These are phyloP conservation scores for Lentinula boryana DNA, from an alignment of 768 basidiomycete genomes.

Conservation along the genomic window DNA sequence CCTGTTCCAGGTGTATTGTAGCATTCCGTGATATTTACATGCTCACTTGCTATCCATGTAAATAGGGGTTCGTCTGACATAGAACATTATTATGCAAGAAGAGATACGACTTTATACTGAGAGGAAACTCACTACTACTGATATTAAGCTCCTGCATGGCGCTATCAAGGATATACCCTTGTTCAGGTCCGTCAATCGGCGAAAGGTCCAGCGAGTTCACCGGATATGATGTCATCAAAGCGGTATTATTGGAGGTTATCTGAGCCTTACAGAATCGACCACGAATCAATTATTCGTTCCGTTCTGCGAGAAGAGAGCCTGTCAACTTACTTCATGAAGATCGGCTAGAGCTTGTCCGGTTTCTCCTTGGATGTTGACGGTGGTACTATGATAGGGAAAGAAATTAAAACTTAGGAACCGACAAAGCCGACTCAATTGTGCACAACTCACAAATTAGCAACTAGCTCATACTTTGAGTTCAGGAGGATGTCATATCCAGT, in stretches of 20 bases:
- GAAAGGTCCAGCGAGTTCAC: neutral
- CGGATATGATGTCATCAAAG: neutral
- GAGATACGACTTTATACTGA: neutral
- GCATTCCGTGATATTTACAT: neutral
- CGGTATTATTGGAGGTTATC: neutral
- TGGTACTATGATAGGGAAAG: neutral
- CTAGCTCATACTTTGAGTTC: neutral
- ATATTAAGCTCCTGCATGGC: neutral
- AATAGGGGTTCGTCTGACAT: neutral
- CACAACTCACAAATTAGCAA: neutral
- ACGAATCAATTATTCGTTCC: neutral
- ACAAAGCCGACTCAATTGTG: neutral
- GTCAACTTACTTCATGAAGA: conserved; percentile 1
- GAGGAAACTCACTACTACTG: neutral
- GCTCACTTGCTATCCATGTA: neutral
- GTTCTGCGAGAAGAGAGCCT: neutral
- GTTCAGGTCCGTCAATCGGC: neutral
- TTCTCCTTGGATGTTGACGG: neutral
- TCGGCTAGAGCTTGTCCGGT: neutral
- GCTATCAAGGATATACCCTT: neutral
- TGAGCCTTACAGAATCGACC: neutral
- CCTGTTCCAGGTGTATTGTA: conserved; percentile 1
- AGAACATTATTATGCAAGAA: neutral
- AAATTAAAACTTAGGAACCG: neutral
- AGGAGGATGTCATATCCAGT: neutral